Conservation (phyloP, 306 rosid genomes). For the Abrus precatorius region DNA sequence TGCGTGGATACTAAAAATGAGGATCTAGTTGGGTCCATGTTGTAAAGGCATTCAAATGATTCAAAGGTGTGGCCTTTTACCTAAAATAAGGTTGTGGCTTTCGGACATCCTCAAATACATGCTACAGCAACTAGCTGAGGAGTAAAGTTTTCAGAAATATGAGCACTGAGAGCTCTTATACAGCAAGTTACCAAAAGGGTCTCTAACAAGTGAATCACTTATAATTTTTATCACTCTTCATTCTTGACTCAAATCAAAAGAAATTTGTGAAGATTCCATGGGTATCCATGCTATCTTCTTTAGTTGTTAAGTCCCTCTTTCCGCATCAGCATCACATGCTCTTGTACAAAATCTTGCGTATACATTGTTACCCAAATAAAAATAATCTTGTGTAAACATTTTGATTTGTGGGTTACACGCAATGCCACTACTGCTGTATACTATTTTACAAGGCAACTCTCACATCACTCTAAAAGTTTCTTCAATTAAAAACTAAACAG, state of each 20-base stretch:
- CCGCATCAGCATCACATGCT: conserved; percentile 45
- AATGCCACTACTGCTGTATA: conserved; percentile 21
- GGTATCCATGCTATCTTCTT: not conserved
- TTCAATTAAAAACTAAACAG: not conserved
- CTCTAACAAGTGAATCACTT: conserved; percentile 21
- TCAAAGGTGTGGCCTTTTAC: conserved; percentile 44
- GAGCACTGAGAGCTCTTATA: conserved; percentile 59
- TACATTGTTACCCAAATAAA: too few species aligned
- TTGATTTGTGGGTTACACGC: conserved; percentile 45
- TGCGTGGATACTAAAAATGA: not conserved
- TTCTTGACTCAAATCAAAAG: not conserved
- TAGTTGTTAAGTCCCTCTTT: not conserved
- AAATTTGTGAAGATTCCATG: not conserved
- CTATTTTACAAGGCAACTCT: not conserved
- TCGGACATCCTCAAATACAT: not conserved
- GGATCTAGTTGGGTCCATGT: not conserved
- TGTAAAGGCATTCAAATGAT: not conserved
- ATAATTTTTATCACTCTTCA: not conserved
- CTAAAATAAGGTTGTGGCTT: not conserved
- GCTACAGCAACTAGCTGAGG: not conserved
- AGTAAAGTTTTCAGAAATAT: conserved; percentile 29
- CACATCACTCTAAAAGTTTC: conserved; percentile 14
- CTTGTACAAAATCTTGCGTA: not conserved
- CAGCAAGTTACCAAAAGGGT: conserved; percentile 39
- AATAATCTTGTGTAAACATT: not conserved